Conservation (phyloP, 2,329 filamentous ascomycete species). For the Xylogone sp. region DNA sequence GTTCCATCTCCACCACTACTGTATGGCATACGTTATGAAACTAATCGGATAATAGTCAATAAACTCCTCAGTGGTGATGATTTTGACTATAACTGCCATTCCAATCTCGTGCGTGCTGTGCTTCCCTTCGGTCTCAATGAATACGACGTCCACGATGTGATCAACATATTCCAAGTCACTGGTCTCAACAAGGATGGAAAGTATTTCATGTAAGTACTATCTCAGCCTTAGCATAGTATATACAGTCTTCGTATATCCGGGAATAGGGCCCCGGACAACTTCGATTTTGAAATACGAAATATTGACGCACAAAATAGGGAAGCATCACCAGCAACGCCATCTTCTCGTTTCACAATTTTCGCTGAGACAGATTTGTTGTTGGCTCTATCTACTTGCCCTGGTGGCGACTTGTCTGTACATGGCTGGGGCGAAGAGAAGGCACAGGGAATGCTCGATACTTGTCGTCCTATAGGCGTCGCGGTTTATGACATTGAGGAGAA, state of each 20-base stretch:
- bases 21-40: not conserved
- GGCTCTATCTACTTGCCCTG: constrained; percentile 67
- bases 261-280: too few relatives aligned
- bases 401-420: constrained; percentile 79
- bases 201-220: constrained; percentile 62
- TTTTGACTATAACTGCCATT: constrained; percentile 83
- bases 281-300: too few relatives aligned
- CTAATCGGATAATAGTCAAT: constrained; percentile 49
- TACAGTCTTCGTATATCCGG: too few relatives aligned
- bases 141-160: constrained; percentile 75
- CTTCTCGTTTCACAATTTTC: constrained; percentile 64
- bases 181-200: constrained; percentile 67
- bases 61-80: constrained; percentile 63
- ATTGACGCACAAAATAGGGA: constrained; percentile 24
- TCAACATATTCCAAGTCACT: constrained; percentile 85
- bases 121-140: constrained; percentile 65
- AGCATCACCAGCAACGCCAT: constrained; percentile 39
- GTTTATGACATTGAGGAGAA: constrained; percentile 61
- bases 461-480: constrained; percentile 70
- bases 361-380: constrained; percentile 69
- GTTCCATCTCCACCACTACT: not conserved
- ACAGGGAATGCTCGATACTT: constrained; percentile 65
- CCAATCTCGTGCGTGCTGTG: constrained; percentile 73
- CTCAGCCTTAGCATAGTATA: too few relatives aligned
- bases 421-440: constrained; percentile 68